Conservation (phyloP, 805 yeast genomes). For the Zygotorulaspora florentina region DNA sequence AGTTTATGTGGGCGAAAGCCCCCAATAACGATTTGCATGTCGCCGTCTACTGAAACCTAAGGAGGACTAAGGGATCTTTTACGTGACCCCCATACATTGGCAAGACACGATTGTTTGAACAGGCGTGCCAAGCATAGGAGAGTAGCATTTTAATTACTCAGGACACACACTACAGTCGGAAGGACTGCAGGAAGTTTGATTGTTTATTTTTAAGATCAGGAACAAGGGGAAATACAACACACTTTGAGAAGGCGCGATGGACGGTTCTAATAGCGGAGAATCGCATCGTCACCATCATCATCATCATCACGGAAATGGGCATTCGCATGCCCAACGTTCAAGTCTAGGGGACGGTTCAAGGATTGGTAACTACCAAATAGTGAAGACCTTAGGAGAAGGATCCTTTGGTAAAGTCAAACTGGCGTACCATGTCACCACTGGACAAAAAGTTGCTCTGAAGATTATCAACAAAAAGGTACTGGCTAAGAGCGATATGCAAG, state of each 20-base stretch:
- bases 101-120: neutral
- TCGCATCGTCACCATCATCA: constrained; percentile 21
- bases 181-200: neutral
- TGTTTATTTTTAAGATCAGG: neutral
- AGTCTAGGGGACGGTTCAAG: constrained; percentile 39
- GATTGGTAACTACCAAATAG: constrained; percentile 89
- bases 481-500: constrained; percentile 96
- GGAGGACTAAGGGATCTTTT: neutral
- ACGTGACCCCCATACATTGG: neutral
- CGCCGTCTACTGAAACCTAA: neutral
- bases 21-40: neutral
- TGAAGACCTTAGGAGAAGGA: constrained; percentile 92
- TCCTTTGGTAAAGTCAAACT: constrained; percentile 94
- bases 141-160: neutral
- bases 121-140: neutral
- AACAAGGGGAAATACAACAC: neutral
- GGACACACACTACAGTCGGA: neutral
- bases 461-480: constrained; percentile 88
- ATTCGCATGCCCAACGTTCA: constrained; percentile 12
- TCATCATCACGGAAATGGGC: constrained; percentile 15
- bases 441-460: constrained; percentile 87
- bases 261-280: constrained; percentile 5
- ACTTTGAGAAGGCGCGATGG: neutral
- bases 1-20: neutral
- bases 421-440: constrained; percentile 85